Base-by-base conservation (phyloP, 1,139 yeast species). In the Suhomyces panamericanus region DNA sequence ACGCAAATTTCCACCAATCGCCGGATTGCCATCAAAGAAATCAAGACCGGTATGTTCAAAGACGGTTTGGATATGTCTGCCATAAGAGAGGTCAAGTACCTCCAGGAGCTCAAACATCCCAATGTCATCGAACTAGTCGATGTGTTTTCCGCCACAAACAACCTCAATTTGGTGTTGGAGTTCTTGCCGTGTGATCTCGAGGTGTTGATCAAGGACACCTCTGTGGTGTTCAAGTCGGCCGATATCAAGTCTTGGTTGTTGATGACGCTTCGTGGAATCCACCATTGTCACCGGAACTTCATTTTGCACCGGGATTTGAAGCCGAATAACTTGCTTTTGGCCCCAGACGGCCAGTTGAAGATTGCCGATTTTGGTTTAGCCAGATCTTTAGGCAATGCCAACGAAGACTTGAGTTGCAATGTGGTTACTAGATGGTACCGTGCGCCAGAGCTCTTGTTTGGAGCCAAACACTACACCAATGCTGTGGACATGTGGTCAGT, bases 21-120 rank as follows among this genome's bases (percentile, higher is more conserved):
- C 43, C 74, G 76, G 46, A 85, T 93, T 31, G 99, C 99, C 54
- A 85, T 95, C 52, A 95, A 95, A 61, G 96, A 90, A 70, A 93
- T 95, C 74, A 93, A 95, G 60, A 87, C 96, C 0, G 95, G 96
- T 2, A 85, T 87, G 51, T 91, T 91, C 70, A 90, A 90, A 63
- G 98, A 93, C 67, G 99, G 99, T 0, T 69, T 95, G 40, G 99
- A 95, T 67, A 93, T 95, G 97, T 87, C 96, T 15, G 99, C 99
- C 32, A 81, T 95, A 26, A 68, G 99, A 52, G 99, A 95, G 67
- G 95, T 95, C 53, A 93, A 93, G 62, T 93, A 89, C 59, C 70
- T 95, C 27, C 96, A 89, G 60, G 99, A 91, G 57, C 66, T 93
- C 49, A 78, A 77, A 48, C 98, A 93, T 62, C 74, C 70, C 14